Conservation (phyloP, 306 rosid species). For the Medicago ruthenica region DNA sequence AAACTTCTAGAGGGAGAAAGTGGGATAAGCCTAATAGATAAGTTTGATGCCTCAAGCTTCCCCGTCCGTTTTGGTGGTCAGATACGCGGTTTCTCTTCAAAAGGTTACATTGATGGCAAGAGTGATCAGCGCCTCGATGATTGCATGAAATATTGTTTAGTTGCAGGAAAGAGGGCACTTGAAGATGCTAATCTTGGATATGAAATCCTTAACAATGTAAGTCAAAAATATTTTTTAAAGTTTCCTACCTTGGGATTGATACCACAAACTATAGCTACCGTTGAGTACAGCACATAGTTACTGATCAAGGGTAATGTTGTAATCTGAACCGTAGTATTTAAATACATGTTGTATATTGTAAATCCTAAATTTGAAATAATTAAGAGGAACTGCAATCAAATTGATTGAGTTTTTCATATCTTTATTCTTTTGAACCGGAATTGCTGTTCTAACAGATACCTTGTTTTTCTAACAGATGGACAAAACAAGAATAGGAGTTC, state of each 20-base stretch:
- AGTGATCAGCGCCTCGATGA: constrained; percentile 65
- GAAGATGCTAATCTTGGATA: constrained; percentile 73
- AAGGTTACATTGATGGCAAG: constrained; percentile 68
- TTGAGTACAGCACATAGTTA: too few relatives aligned
- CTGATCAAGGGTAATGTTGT: background rate
- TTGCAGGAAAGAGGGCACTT: constrained; percentile 77
- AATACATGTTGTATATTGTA: too few relatives aligned
- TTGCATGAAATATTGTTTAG: constrained; percentile 67
- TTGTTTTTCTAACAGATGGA: constrained; percentile 56
- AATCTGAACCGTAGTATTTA: background rate
- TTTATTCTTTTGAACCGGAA: background rate
- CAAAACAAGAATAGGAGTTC: constrained; percentile 63
- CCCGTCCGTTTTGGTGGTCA: constrained; percentile 67
- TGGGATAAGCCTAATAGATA: constrained; percentile 73
- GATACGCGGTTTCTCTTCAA: constrained; percentile 62
- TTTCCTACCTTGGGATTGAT: constrained; percentile 4
- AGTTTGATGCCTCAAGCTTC: constrained; percentile 67
- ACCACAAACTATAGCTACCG: background rate
- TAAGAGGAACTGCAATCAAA: background rate
- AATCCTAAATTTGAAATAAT: too few relatives aligned
- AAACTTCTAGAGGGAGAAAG: constrained; percentile 75
- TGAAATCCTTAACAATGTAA: constrained; percentile 56
- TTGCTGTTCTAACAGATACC: background rate
- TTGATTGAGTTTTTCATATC: too few relatives aligned
- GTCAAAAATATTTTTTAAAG: background rate